A percentile compares a stretch with the other conserved stretches of the same genome.
Conservation (phyloP, 2,329 filamentous ascomycete species). For the Epichloe amarillans region DNA sequence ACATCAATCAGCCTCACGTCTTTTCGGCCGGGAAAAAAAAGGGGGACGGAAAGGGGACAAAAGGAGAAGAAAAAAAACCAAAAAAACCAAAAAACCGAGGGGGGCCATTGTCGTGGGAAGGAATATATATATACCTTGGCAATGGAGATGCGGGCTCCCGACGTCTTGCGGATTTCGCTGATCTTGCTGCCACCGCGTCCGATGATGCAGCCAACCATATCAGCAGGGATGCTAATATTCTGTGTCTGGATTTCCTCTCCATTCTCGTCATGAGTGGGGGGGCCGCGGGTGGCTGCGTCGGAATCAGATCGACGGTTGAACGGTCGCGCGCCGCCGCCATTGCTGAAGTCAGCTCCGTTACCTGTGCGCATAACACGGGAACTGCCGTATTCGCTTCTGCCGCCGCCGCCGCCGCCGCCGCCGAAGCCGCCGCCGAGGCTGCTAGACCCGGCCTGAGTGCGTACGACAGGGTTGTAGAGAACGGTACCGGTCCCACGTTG, state of each 20-base stretch:
- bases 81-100: too few relatives aligned
- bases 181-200: constrained; percentile 93
- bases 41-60: neutral
- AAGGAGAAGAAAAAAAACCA: neutral
- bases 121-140: constrained; percentile 51
- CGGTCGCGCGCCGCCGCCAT: constrained; percentile 49
- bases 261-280: constrained; percentile 84
- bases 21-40: neutral
- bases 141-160: constrained; percentile 92
- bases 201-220: constrained; percentile 99
- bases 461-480: constrained; percentile 90
- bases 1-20: neutral
- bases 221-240: constrained; percentile 97
- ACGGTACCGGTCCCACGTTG: constrained; percentile 94
- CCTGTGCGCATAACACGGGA: constrained; percentile 85
- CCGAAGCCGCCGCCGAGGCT: constrained; percentile 22
- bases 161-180: constrained; percentile 94
- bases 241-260: constrained; percentile 97
- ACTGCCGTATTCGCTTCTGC: constrained; percentile 40
- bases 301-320: constrained; percentile 73
- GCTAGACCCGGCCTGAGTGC: constrained; percentile 54
- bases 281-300: constrained; percentile 66
- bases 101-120: neutral
- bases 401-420: constrained; percentile 15
- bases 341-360: constrained; percentile 95